A percentile compares a stretch with the other conserved stretches of the same genome.
Evolutionary conservation across 2,329 filamentous ascomycete genomes (phyloP).

Genomic region (Mycosphaerella sp.): DNA sequence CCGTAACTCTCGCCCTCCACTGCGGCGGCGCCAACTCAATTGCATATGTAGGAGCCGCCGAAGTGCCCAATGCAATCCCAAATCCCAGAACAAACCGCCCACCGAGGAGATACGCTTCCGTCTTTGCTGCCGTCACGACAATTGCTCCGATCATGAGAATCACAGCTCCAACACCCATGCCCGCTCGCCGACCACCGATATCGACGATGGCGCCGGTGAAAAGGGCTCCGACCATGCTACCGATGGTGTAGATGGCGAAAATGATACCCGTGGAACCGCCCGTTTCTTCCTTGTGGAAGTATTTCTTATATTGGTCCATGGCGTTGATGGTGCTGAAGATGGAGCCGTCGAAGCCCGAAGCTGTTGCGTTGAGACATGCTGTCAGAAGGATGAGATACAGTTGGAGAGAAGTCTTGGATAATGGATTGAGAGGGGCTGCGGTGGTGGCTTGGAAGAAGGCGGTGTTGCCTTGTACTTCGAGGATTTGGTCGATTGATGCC

Average conservation of each 20-base stretch:
- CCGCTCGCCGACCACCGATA: constrained; percentile 8
- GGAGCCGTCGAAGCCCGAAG: constrained; percentile 11
- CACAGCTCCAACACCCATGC: constrained; percentile 9
- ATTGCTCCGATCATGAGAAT: constrained; percentile 13
- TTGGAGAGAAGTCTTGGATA: constrained; percentile 10
- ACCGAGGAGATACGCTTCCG: constrained; percentile 13
- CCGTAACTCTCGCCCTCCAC: constrained; percentile 16
- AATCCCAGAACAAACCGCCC: constrained; percentile 18
- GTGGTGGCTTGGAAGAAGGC: constrained; percentile 9
- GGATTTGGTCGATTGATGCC: constrained; percentile 8
- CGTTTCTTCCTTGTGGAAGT: constrained; percentile 13
- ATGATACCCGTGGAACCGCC: constrained; percentile 40
- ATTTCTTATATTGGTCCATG: constrained; percentile 13
- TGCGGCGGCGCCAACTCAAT: constrained; percentile 19
- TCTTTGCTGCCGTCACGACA: constrained; percentile 6
- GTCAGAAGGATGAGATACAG: constrained; percentile 11
- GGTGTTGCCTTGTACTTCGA: constrained; percentile 14
- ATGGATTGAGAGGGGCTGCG: constrained; percentile 10
- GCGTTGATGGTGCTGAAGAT: constrained; percentile 15
- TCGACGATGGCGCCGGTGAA: constrained; percentile 38
- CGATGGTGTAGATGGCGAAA: constrained; percentile 47
- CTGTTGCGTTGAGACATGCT: constrained; percentile 12
- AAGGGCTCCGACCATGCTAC: constrained; percentile 42
- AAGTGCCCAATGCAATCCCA: constrained; percentile 16
- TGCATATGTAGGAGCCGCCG: constrained; percentile 14